Evolutionary conservation across 2,329 filamentous ascomycete species (phyloP).

Genomic region (Westerdykella aurantiaca): DNA sequence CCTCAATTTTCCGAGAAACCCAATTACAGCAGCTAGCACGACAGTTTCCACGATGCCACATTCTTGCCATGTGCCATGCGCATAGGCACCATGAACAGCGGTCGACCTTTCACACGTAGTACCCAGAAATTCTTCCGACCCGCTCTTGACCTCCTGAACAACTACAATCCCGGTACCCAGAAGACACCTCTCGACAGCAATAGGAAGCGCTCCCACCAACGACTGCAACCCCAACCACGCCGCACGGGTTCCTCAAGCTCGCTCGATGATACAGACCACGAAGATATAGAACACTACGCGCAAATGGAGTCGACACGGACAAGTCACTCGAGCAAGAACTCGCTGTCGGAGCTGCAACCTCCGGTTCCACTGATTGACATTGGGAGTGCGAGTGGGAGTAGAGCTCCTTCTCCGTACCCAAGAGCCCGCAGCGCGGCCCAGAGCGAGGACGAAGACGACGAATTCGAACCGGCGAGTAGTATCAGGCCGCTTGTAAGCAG

Average conservation of each 20-base stretch:
- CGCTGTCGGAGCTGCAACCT: slow-evolving; percentile 34
- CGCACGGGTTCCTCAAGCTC: slow-evolving; percentile 30
- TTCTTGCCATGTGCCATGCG: too few species aligned
- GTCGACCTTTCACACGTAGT: slow-evolving; percentile 29
- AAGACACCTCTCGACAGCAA: slow-evolving; percentile 5
- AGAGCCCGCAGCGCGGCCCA: slow-evolving; percentile 39
- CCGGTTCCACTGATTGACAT: slow-evolving; percentile 43
- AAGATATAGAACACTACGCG: slow-evolving; percentile 31
- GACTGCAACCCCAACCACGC: slow-evolving; percentile 16
- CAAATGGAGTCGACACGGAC: slow-evolving; percentile 20
- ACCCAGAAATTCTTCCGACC: slow-evolving; percentile 28
- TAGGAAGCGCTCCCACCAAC: slow-evolving; percentile 11
- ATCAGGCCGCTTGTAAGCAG: slow-evolving; percentile 36
- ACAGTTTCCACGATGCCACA: too few species aligned
- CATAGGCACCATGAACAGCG: slow-evolving; percentile 25
- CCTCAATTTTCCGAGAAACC: too few species aligned
- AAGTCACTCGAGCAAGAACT: slow-evolving; percentile 26
- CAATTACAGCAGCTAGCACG: too few species aligned
- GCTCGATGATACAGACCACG: slow-evolving; percentile 35
- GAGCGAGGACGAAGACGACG: slow-evolving; percentile 46
- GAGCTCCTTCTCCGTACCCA: slow-evolving; percentile 43
- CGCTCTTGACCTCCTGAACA: slow-evolving; percentile 34
- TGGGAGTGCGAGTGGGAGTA: slow-evolving; percentile 28
- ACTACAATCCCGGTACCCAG: slow-evolving; percentile 13
- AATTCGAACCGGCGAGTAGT: slow-evolving; percentile 33